Evolutionary conservation across 331 rosid genomes (phyloP).

Genomic region (Malus hybrid): DNA sequence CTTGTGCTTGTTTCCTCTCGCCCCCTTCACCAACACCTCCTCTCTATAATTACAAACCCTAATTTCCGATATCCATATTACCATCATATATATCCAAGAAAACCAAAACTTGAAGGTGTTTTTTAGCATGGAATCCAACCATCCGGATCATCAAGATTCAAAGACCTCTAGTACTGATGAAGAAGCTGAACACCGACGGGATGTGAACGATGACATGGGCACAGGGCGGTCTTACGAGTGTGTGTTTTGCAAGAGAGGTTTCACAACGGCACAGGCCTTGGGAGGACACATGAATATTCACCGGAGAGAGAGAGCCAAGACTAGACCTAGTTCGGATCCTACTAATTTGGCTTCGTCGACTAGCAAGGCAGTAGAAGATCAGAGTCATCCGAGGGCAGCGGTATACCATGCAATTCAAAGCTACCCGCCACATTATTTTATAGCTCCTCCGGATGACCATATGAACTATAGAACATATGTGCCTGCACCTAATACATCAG

Average conservation of each 20-base stretch:
- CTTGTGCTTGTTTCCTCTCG: slow-evolving; percentile 47
- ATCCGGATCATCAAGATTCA: slow-evolving; percentile 19
- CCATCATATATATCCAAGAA: neutral
- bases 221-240: slow-evolving; percentile 68
- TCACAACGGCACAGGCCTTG: slow-evolving; percentile 84
- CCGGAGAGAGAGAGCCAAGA: slow-evolving; percentile 57
- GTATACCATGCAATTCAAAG: slow-evolving; percentile 26
- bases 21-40: slow-evolving; percentile 7
- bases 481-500: slow-evolving; percentile 15
- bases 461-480: slow-evolving; percentile 27
- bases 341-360: neutral
- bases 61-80: slow-evolving; percentile 1
- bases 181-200: neutral
- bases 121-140: neutral
- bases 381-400: neutral
- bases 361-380: slow-evolving; percentile 9
- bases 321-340: slow-evolving; percentile 27
- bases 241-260: slow-evolving; percentile 76
- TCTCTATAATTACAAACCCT: slow-evolving; percentile 2
- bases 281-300: slow-evolving; percentile 96
- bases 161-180: slow-evolving; percentile 37
- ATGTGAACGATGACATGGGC: slow-evolving; percentile 18
- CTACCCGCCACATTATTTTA: slow-evolving; percentile 15
- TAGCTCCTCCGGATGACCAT: slow-evolving; percentile 27
- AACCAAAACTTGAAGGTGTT: neutral